Conservation (phyloP, 306 rosid species). For the Arachis hypogaea region DNA sequence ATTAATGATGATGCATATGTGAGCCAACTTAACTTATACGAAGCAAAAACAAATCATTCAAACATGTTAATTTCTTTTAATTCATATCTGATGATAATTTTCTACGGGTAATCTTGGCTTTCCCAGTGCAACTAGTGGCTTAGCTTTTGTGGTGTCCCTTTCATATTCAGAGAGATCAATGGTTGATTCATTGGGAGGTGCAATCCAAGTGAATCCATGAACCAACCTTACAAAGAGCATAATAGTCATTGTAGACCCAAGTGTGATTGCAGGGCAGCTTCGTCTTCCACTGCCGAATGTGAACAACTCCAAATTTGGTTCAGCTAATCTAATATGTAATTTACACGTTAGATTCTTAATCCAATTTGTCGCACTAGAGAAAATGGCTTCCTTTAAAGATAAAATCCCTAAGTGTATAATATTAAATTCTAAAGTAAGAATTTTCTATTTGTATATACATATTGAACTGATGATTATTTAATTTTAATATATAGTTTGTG, state of each 20-base stretch:
- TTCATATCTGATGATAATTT: not conserved
- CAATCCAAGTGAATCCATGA: constrained; percentile 36
- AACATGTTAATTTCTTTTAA: too few species aligned
- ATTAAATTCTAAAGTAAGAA: too few species aligned
- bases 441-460: too few species aligned
- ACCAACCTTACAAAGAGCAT: constrained; percentile 26
- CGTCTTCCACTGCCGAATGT: constrained; percentile 31
- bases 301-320: constrained; percentile 34
- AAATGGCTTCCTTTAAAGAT: too few species aligned
- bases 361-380: too few species aligned
- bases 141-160: not conserved
- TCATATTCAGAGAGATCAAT: constrained; percentile 10
- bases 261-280: not conserved
- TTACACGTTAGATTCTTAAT: too few species aligned
- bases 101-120: constrained; percentile 2
- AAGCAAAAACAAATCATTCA: too few species aligned
- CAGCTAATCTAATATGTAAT: not conserved
- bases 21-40: too few species aligned
- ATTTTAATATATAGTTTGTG: too few species aligned
- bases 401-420: too few species aligned
- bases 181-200: not conserved
- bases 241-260: constrained; percentile 21
- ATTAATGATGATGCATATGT: too few species aligned
- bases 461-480: too few species aligned
- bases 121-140: constrained; percentile 16